Evolutionary conservation across 2,329 filamentous ascomycete genomes (phyloP).

Genomic region (Penicillium janthinellum): DNA sequence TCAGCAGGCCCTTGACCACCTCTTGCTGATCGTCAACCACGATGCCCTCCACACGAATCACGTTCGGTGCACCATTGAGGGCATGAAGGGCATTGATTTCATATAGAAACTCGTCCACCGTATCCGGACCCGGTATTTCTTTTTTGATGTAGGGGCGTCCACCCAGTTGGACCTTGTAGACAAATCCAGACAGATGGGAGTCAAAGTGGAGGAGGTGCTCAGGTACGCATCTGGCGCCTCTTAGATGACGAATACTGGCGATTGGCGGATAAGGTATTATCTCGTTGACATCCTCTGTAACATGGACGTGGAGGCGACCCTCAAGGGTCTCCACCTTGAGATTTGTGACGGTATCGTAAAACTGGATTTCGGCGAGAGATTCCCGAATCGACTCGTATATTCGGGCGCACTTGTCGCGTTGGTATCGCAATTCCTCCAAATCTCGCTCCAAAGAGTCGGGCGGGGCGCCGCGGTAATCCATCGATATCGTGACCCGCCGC

Average conservation of each 20-base stretch:
- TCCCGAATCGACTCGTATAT: slow-evolving; percentile 96
- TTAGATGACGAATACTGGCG: slow-evolving; percentile 72
- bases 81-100: slow-evolving; percentile 93
- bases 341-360: slow-evolving; percentile 94
- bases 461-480: slow-evolving; percentile 83
- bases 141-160: slow-evolving; percentile 84
- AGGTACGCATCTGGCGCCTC: slow-evolving; percentile 52
- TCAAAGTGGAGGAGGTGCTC: slow-evolving; percentile 82
- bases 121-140: slow-evolving; percentile 94
- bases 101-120: slow-evolving; percentile 94
- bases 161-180: slow-evolving; percentile 82
- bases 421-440: slow-evolving; percentile 73
- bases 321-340: slow-evolving; percentile 88
- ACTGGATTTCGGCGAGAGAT: slow-evolving; percentile 89
- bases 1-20: slow-evolving; percentile 82
- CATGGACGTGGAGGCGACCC: slow-evolving; percentile 88
- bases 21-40: slow-evolving; percentile 77
- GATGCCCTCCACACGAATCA: slow-evolving; percentile 85
- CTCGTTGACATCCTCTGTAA: slow-evolving; percentile 96
- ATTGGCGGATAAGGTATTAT: slow-evolving; percentile 82
- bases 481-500: slow-evolving; percentile 87
- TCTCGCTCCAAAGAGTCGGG: slow-evolving; percentile 84
- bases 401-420: slow-evolving; percentile 86
- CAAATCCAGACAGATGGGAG: slow-evolving; percentile 93
- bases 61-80: slow-evolving; percentile 69